These are phyloP conservation scores for Vigna radiata DNA, from an alignment of 306 rosid genomes.

Conservation along the genomic window DNA sequence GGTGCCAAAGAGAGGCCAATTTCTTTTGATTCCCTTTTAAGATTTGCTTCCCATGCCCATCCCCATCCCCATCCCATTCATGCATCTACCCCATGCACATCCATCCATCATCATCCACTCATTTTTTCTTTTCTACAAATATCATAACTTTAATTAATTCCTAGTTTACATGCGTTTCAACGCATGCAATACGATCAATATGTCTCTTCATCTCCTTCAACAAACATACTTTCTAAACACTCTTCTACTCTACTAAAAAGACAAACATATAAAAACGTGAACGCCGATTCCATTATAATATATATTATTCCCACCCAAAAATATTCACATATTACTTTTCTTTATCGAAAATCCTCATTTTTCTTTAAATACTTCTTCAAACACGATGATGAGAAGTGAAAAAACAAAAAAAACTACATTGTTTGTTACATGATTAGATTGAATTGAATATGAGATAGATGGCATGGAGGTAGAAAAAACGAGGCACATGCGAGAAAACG, in stretches of 20 bases:
- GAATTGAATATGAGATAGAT: conserved; percentile 1
- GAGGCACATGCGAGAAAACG: conserved; percentile 52
- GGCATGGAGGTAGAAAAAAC: conserved; percentile 45
- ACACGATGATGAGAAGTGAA: conserved; percentile 41
- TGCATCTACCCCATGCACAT: conserved; percentile 41
- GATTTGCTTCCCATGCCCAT: conserved; percentile 87
- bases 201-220: background rate
- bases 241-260: background rate
- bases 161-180: background rate
- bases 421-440: too few relatives aligned
- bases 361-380: background rate
- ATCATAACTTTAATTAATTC: background rate
- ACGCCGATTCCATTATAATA: background rate
- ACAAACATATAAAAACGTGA: background rate
- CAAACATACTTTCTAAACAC: background rate
- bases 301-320: background rate
- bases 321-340: background rate
- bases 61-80: conserved; percentile 60
- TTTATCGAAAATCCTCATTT: background rate
- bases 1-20: conserved; percentile 74
- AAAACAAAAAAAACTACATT: background rate
- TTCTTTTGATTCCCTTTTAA: conserved; percentile 78
- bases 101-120: background rate
- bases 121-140: too few relatives aligned
- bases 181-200: background rate